Base-by-base conservation (phyloP, 805 yeast genomes). In the Candida orba region DNA sequence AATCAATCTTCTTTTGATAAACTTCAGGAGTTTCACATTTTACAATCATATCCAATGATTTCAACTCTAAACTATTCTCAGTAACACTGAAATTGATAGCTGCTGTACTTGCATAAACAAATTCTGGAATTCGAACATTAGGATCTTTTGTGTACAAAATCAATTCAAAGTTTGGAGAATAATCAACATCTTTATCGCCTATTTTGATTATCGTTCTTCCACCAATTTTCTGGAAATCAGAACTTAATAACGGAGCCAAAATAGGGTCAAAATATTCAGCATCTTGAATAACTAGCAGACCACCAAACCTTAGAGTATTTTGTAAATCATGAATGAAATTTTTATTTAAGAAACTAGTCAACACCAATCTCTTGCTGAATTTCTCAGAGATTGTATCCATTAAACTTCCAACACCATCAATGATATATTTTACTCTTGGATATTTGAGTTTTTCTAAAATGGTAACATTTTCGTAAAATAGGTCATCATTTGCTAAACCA, bases 261-360 rank as follows among this genome's bases (percentile, higher is more conserved):
- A 85, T 63, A 0, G 96, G 95, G 57, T 91, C 91, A 55, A 75
- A 80, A 50, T 72, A 65, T 55, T 91, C 97, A 4, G 90, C 89
- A 63, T 91, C 91, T 51, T 78, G 78, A 15, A 91, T 71, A 13
- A 90, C 56, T 8, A 91, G 65, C 1, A 75, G 53, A 3, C 86
- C 88, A 5, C 98, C 97, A 68, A 90, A 90, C 50, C 93, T 68
- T 24, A 90, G 58, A 0, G 95, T 82, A 53, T 87, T 84, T 57
- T 89, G 95, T 14, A 91, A 56, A 36, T 78, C 83, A 50, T 79
- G 81, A 3, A 74, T 58, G 57, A 81, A 85, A 0, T 82, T 76
- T 5, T 70, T 74, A 52, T 84, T 88, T 36, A 83, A 60, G 55
- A 91, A 86, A 53, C 95, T 84, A 0, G 95, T 76, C 0, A 79